These are phyloP conservation scores for Fusarium fujikuroi DNA, from an alignment of 2,329 filamentous ascomycete species.

Conservation along the genomic window DNA sequence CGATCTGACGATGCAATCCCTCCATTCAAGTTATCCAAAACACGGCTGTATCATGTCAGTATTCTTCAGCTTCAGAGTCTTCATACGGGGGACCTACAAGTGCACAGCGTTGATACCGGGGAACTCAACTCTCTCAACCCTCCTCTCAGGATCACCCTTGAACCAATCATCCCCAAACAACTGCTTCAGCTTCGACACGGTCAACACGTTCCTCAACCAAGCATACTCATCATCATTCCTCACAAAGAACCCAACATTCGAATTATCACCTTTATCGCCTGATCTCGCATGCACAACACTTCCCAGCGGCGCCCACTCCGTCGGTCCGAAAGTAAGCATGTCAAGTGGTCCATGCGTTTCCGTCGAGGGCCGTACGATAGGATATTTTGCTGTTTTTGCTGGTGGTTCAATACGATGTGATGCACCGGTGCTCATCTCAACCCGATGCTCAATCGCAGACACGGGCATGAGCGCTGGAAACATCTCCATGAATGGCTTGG, in stretches of 20 bases:
- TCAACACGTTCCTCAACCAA: constrained; percentile 57
- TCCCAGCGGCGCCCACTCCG: constrained; percentile 44
- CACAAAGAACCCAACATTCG: constrained; percentile 60
- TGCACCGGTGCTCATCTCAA: constrained; percentile 40
- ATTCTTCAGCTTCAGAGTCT: neutral
- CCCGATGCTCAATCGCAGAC: constrained; percentile 44
- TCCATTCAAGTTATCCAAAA: constrained; percentile 59
- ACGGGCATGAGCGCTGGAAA: constrained; percentile 51
- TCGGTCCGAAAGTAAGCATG: constrained; percentile 43
- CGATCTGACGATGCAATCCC: constrained; percentile 55
- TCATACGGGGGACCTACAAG: constrained; percentile 30
- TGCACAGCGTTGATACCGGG: constrained; percentile 48
- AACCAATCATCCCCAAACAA: constrained; percentile 53
- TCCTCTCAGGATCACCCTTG: constrained; percentile 44
- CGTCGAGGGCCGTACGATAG: constrained; percentile 39
- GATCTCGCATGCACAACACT: constrained; percentile 48
- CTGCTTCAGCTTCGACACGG: constrained; percentile 50
- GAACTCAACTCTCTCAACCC: constrained; percentile 59
- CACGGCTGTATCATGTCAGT: constrained; percentile 34
- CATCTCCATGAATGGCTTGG: constrained; percentile 56
- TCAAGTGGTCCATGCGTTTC: constrained; percentile 44
- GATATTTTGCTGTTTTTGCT: constrained; percentile 35
- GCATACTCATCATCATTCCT: constrained; percentile 56
- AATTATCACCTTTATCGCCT: constrained; percentile 57
- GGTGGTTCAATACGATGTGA: constrained; percentile 36